Base-by-base conservation (phyloP, 768 basidiomycete species). In the Crassisporium funariophilum region DNA sequence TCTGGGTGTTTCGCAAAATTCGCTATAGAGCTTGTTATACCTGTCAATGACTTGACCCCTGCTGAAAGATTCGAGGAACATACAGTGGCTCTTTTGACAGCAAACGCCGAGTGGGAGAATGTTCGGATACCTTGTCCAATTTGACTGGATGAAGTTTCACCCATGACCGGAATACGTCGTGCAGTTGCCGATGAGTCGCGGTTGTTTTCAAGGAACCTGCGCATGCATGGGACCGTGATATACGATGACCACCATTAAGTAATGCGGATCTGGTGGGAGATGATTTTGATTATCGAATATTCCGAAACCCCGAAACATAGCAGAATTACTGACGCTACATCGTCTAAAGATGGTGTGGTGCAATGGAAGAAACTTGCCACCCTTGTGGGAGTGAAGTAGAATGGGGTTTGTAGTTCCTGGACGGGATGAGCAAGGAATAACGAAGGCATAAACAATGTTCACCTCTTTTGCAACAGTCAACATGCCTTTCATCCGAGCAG, bases 401-500 rank as follows among this genome's bases (percentile, higher is more conserved):
- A 95, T 0, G 86, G 86, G 6, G 69, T 65, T 20, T 79, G 67
- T 10, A 92, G 67, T 70, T 95, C 92, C 91, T 95, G 47, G 11
- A 40, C 2, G 15, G 4, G 3, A 15, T 42, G 13, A 39, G 36
- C 21, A 23, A 41, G 15, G 33, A 20, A n/a, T 20, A 15, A 29
- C 24, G 10, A 45, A 13, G 24, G 6, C 37, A 34, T 21, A 31
- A 17, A 27, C 10, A 41, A 17, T 11, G 65, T 79, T 33, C 36
- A 89, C 95, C 73, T 95, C 88, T 65, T 84, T 81, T 0, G 95
- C 94, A 2, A 97, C 78, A 5, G 87, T 84, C 36, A 98, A 70
- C 97, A 99, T 98, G 1, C 97, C 97, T 66, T 86, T 88, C 86
- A 99, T 98, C 43, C 97, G 77, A 0, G 78, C 56, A 12, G 80